Conservation (phyloP, 2,329 filamentous ascomycete species). For the Aspergillus sp. region DNA sequence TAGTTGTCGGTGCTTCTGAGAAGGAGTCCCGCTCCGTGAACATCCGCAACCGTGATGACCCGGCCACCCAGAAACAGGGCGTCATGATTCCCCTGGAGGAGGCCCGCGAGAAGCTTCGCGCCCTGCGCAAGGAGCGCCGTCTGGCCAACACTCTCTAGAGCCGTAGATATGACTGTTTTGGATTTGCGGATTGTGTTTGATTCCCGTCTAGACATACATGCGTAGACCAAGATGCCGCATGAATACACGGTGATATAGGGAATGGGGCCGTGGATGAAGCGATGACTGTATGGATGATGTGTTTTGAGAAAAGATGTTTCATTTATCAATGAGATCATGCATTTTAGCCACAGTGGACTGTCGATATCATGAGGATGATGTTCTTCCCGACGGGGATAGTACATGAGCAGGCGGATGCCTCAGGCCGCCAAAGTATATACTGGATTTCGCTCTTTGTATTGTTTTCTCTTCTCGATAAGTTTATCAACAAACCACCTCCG, state of each 20-base stretch:
- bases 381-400: too few relatives aligned
- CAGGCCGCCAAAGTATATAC: neutral
- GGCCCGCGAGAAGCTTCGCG: constrained; percentile 53
- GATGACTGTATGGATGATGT: neutral
- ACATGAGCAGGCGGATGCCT: neutral
- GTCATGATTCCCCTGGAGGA: constrained; percentile 61
- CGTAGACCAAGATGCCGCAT: neutral
- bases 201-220: neutral
- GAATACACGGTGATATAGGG: constrained; percentile 3
- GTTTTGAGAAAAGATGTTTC: neutral
- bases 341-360: neutral
- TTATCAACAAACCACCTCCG: too few relatives aligned
- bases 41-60: constrained; percentile 64
- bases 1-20: constrained; percentile 64
- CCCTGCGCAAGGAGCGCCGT: constrained; percentile 46
- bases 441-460: too few relatives aligned
- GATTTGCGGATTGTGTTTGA: neutral
- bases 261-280: neutral
- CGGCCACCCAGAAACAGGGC: constrained; percentile 60
- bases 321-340: neutral
- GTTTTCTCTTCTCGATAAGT: too few relatives aligned
- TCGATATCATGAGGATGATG: too few relatives aligned
- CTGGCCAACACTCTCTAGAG: constrained; percentile 41
- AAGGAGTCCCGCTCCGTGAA: constrained; percentile 60
- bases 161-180: neutral